Evolutionary conservation across 2,329 filamentous ascomycete genomes (phyloP).

Genomic region (Sporothrix sp.): DNA sequence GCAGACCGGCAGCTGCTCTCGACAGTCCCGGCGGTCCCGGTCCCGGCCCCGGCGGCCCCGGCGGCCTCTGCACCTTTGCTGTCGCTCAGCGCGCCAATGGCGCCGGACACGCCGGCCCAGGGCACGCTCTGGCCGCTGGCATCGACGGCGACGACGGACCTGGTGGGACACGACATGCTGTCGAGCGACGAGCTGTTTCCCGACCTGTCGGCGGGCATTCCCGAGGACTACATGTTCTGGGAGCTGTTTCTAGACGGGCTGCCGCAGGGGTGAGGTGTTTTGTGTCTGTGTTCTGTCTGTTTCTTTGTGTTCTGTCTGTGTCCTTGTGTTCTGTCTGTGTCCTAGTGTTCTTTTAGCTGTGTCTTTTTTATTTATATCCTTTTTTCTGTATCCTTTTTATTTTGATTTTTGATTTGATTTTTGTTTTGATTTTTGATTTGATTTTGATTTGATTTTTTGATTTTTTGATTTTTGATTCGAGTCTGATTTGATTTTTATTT

Average conservation of each 20-base stretch:
- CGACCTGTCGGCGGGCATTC: constrained; percentile 9
- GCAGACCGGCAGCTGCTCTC: too few relatives aligned
- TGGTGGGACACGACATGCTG: too few relatives aligned
- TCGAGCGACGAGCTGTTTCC: constrained; percentile 1
- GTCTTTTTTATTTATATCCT: background rate
- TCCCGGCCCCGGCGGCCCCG: background rate
- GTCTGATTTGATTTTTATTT: background rate
- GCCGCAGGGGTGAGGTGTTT: background rate
- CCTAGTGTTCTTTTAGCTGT: background rate
- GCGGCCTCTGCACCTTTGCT: too few relatives aligned
- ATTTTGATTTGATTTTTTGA: background rate
- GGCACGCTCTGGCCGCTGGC: background rate
- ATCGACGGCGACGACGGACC: too few relatives aligned
- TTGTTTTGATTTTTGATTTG: background rate
- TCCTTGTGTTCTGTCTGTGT: background rate
- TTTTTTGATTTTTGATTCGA: background rate
- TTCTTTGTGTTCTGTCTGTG: background rate
- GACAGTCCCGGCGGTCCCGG: too few relatives aligned
- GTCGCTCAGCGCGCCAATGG: too few relatives aligned
- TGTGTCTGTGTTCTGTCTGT: background rate
- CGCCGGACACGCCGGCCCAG: background rate
- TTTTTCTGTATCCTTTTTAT: background rate
- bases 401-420: background rate
- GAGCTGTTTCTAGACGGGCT: constrained; percentile 7
- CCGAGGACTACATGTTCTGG: constrained; percentile 14